Evolutionary conservation across 1,284 basidiomycete species (phyloP), one percentile per base, ranked within the genome.

Genomic region (Naganishia sp.): DNA sequence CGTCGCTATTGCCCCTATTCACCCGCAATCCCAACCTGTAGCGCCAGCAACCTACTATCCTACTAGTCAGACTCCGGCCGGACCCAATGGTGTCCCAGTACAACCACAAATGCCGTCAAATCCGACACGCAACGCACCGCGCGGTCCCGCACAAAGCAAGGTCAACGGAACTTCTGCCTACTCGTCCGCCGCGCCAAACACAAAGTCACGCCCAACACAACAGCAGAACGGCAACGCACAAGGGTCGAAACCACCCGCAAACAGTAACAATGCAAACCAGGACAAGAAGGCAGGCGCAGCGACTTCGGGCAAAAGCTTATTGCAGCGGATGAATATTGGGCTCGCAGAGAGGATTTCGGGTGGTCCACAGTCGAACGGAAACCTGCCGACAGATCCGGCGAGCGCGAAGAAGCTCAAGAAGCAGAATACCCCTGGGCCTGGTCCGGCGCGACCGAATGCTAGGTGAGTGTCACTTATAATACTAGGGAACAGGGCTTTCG

Each of bases 301-400:
- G 6, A 61, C 58, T 6, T 28, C 58, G 21, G 58, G 58, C 17
- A 63, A 63, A 25, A 63, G 51, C 32, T 42, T 63, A n/a, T 45
- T 63, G 41, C 50, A 55, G n/a, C 61, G 61, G 17, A 63, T 63
- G 61, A 53, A 53, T 17, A 61, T 61, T 10, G 47, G 47, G n/a
- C 28, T 61, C 17, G 58, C 47, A 18, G 58, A 61, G 35, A 35
- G 58, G 13, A 61, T 61, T 51, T 61, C 58, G 15, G 47, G 58
- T n/a, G 58, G 21, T 18, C 58, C 58, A n/a, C 13, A 25, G 13
- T 28, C 23, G 21, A 50, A 11, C 28, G 35, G 47, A 11, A 50
- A 7, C 11, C 28, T 47, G 21, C 47, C 58, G 5, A 46, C 41
- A 7, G 55, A 46, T 25, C 28, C 42, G 42, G 43, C 45, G 21